Conservation (phyloP, 768 basidiomycete genomes). For the Brasilioporus rufonigricans region DNA sequence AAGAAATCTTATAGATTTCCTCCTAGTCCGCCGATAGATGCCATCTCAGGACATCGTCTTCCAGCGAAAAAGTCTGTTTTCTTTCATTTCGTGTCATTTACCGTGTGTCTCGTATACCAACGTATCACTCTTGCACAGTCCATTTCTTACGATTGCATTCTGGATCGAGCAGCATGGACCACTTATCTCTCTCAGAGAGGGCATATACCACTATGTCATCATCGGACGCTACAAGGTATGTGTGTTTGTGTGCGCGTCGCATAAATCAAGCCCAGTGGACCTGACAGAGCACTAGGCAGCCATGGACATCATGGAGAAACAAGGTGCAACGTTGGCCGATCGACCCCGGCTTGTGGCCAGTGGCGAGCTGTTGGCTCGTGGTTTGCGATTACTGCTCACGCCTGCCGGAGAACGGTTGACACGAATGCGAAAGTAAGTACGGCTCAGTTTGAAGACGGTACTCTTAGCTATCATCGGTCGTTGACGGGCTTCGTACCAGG, state of each 20-base stretch:
- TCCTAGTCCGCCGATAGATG: slow-evolving; percentile 5
- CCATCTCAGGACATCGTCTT: slow-evolving; percentile 3
- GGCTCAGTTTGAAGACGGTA: no score
- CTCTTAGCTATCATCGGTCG: not conserved
- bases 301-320: slow-evolving; percentile 59
- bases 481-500: slow-evolving; percentile 25
- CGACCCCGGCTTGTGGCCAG: slow-evolving; percentile 44
- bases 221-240: slow-evolving; percentile 20
- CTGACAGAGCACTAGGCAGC: slow-evolving; percentile 40
- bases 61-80: slow-evolving; percentile 1
- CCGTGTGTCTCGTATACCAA: not conserved
- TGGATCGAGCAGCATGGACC: slow-evolving; percentile 60
- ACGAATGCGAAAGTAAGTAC: slow-evolving; percentile 48
- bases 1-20: not conserved
- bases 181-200: slow-evolving; percentile 50
- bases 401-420: slow-evolving; percentile 50
- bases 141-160: slow-evolving; percentile 36
- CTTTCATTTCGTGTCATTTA: not conserved
- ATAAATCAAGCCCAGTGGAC: not conserved
- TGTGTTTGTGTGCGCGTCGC: not conserved
- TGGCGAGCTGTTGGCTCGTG: slow-evolving; percentile 51
- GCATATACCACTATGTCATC: slow-evolving; percentile 23
- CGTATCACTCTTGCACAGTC: not conserved
- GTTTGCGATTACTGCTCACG: slow-evolving; percentile 49
- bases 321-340: slow-evolving; percentile 47